These are phyloP conservation scores for Hypholoma fasciculare DNA, from an alignment of 768 basidiomycete species.

Conservation along the genomic window DNA sequence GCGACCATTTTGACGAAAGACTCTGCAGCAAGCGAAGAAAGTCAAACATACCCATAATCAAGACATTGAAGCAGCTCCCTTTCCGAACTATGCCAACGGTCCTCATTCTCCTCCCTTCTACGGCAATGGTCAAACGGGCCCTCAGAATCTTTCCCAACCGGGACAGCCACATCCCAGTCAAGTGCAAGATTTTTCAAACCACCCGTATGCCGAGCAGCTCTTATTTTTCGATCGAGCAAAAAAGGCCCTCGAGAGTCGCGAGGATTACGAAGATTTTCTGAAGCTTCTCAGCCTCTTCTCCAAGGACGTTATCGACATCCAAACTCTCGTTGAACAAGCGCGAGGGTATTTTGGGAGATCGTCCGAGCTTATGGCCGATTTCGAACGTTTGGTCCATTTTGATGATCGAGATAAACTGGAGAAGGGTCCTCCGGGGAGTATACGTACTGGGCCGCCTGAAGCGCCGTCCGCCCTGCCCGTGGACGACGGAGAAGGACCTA, in stretches of 20 bases:
- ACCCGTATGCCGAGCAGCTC: conserved; percentile 67
- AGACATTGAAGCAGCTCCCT: conserved; percentile 56
- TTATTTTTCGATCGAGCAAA: conserved; percentile 95
- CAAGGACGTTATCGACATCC: conserved; percentile 87
- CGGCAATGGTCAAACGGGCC: conserved; percentile 19
- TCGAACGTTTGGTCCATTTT: conserved; percentile 85
- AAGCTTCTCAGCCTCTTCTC: conserved; percentile 91
- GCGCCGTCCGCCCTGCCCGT: conserved; percentile 76
- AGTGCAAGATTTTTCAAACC: conserved; percentile 28
- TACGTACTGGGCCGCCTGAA: conserved; percentile 75
- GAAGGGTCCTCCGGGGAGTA: conserved; percentile 75
- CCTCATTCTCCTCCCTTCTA: conserved; percentile 41
- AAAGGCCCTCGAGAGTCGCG: conserved; percentile 70
- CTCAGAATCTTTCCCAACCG: conserved; percentile 19
- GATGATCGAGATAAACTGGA: conserved; percentile 67
- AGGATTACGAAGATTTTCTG: conserved; percentile 90
- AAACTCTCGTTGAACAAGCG: conserved; percentile 80
- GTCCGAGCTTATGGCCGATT: conserved; percentile 75
- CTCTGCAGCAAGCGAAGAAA: conserved; percentile 52
- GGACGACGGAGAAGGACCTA: conserved; percentile 88
- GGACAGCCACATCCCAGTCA: conserved; percentile 23
- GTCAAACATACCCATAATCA: conserved; percentile 62
- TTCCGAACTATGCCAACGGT: conserved; percentile 42
- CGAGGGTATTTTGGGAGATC: conserved; percentile 70
- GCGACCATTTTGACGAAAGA: conserved; percentile 1